phyloP scores from a whole-genome alignment of 2,329 filamentous ascomycete species.

The Amauroascus niger region DNA sequence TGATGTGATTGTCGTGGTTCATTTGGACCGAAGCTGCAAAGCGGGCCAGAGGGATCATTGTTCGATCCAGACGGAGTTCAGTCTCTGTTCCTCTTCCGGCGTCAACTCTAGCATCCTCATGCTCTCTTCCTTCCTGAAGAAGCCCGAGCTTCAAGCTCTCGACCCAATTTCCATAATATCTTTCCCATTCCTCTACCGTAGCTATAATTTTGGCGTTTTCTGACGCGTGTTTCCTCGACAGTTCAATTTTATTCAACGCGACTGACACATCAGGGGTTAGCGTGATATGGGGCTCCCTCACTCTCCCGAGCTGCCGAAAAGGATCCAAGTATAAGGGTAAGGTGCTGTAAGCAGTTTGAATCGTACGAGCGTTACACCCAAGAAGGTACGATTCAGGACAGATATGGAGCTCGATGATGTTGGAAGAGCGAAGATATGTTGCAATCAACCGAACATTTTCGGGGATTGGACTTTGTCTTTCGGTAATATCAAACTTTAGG shows the following conservation, averaged over 20 bases:
- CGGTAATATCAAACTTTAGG: neutral
- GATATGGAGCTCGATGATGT: constrained; percentile 11
- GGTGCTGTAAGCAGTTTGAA: neutral
- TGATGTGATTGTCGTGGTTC: too few species aligned
- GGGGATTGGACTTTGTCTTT: neutral
- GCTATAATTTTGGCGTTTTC: neutral
- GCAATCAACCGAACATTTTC: constrained; percentile 6
- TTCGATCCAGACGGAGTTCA: too few species aligned
- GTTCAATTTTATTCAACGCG: constrained; percentile 2
- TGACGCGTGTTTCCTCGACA: neutral
- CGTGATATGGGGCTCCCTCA: constrained; percentile 1
- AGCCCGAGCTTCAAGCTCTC: constrained; percentile 3
- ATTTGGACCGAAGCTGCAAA: too few species aligned
- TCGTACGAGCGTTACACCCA: neutral
- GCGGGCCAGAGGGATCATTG: too few species aligned
- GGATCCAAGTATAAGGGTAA: constrained; percentile 9
- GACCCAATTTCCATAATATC: constrained; percentile 10
- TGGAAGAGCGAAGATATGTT: constrained; percentile 5
- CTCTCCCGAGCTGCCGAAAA: constrained; percentile 12
- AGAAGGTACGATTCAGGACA: neutral
- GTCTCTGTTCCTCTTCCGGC: too few species aligned
- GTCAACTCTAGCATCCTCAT: too few species aligned
- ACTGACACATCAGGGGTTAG: neutral
- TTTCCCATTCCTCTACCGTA: constrained; percentile 6
- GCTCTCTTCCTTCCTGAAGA: neutral